phyloP scores from a whole-genome alignment of 306 rosid species.

The Acacia acuminata region DNA sequence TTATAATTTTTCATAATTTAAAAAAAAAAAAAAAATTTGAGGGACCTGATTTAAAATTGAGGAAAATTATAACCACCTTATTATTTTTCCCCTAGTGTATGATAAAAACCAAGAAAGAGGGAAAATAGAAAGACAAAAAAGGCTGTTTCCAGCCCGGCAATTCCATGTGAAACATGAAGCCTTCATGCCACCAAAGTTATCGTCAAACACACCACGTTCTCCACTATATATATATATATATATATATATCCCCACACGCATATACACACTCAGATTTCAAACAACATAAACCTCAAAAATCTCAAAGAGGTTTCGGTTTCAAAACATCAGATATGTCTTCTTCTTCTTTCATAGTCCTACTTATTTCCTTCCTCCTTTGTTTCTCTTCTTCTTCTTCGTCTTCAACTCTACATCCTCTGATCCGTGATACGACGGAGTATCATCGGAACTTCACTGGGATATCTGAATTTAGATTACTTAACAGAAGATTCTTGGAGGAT shows the following conservation, averaged over 20 bases:
- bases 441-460: conserved; percentile 66
- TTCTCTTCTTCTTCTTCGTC: conserved; percentile 24
- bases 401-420: conserved; percentile 32
- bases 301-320: background rate
- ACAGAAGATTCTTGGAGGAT: conserved; percentile 45
- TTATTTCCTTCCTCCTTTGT: background rate
- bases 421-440: conserved; percentile 32
- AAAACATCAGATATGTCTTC: background rate
- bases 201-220: conserved; percentile 7
- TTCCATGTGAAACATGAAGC: background rate
- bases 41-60: too few species aligned
- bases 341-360: background rate
- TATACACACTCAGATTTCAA: background rate
- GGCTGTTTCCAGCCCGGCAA: conserved; percentile 3
- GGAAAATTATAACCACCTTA: too few species aligned
- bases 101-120: too few species aligned
- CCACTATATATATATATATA: background rate
- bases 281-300: background rate
- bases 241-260: too few species aligned
- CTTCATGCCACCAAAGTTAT: background rate
- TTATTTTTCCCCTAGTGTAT: too few species aligned
- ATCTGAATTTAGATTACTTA: conserved; percentile 65
- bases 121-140: too few species aligned
- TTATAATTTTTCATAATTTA: too few species aligned
- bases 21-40: too few species aligned